A percentile compares a stretch with the other conserved stretches of the same genome.
phyloP scores from a whole-genome alignment of 495 filamentous ascomycete species.

The Pseudomonodictys pantanalensis region DNA sequence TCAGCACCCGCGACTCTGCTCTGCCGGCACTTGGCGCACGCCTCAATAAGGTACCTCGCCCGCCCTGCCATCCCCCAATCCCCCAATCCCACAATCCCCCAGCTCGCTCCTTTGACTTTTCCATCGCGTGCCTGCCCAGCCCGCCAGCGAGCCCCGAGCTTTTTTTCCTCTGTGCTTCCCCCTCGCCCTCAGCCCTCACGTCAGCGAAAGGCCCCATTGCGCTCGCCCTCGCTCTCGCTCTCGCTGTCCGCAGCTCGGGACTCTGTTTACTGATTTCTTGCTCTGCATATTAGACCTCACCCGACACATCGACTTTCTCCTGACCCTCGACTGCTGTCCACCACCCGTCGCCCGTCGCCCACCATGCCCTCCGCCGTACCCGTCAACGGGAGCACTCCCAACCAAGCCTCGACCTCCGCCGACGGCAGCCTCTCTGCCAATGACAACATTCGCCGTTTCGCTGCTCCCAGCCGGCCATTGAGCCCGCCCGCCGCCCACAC shows the following conservation, averaged over 20 bases:
- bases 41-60: constrained; percentile 12
- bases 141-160: neutral
- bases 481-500: constrained; percentile 80
- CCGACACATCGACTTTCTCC: too few relatives aligned
- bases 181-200: constrained; percentile 19
- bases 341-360: constrained; percentile 44
- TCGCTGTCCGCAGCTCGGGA: too few relatives aligned
- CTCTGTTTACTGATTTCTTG: neutral
- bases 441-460: constrained; percentile 97
- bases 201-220: constrained; percentile 16
- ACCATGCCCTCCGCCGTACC: constrained; percentile 42
- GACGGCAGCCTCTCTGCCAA: constrained; percentile 64
- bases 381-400: constrained; percentile 18
- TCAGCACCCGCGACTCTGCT: neutral
- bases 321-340: neutral
- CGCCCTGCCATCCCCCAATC: neutral
- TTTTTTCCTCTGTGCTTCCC: constrained; percentile 1
- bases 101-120: neutral
- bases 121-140: neutral
- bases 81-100: neutral
- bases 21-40: neutral
- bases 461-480: constrained; percentile 84
- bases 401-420: constrained; percentile 36
- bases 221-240: neutral
- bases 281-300: constrained; percentile 6